Evolutionary conservation across 495 filamentous ascomycete species (phyloP).

Genomic region (Aspergillus biplanus): DNA sequence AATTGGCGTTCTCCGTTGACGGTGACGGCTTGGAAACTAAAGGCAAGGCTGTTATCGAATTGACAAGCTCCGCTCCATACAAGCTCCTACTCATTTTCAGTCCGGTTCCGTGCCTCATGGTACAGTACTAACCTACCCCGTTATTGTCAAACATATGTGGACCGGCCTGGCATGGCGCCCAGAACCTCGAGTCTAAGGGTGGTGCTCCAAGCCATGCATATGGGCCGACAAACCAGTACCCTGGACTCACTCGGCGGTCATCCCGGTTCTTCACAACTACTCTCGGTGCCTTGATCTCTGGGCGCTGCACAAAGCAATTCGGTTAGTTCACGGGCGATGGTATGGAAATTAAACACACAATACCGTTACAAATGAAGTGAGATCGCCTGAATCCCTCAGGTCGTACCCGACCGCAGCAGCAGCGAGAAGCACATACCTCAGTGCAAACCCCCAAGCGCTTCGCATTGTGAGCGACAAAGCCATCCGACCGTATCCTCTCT

Average conservation of each 20-base stretch:
- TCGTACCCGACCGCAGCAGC: neutral
- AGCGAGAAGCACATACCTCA: neutral
- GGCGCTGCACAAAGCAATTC: neutral
- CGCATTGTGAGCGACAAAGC: neutral
- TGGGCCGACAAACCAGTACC: slow-evolving; percentile 44
- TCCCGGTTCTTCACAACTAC: slow-evolving; percentile 1
- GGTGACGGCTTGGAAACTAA: slow-evolving; percentile 38
- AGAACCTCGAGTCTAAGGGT: neutral
- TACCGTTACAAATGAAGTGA: neutral
- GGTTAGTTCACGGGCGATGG: neutral
- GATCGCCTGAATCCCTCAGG: neutral
- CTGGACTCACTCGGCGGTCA: slow-evolving; percentile 19
- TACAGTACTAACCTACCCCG: slow-evolving; percentile 19
- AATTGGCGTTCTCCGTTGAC: slow-evolving; percentile 31
- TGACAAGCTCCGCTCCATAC: slow-evolving; percentile 39
- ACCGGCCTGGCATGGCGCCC: slow-evolving; percentile 38
- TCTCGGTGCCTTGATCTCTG: neutral
- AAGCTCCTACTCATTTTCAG: slow-evolving; percentile 22
- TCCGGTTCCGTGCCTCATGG: neutral
- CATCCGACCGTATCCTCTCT: neutral
- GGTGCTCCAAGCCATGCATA: slow-evolving; percentile 17
- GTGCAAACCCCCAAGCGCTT: neutral
- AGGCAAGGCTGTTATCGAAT: slow-evolving; percentile 34
- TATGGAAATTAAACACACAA: neutral
- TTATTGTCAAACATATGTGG: slow-evolving; percentile 43